A percentile compares a stretch with the other conserved stretches of the same genome.
Conservation (phyloP, 2,329 filamentous ascomycete species). For the Fusarium newnesense region DNA sequence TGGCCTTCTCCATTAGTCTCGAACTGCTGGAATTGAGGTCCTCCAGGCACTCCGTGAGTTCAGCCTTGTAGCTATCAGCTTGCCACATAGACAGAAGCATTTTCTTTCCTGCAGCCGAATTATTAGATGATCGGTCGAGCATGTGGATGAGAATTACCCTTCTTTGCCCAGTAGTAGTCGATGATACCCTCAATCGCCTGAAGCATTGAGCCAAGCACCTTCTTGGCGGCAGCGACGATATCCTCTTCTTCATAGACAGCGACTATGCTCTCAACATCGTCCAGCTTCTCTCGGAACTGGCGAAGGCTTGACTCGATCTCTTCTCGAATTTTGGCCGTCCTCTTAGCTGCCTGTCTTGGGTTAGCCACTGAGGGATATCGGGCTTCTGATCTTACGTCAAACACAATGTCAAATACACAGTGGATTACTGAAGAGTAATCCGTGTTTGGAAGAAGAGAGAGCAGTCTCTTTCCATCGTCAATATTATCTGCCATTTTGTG, state of each 20-base stretch:
- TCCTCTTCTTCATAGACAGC: neutral
- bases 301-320: neutral
- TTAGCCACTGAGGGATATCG: neutral
- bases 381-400: neutral
- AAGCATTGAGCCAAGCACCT: neutral
- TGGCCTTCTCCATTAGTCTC: neutral
- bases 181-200: neutral
- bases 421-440: neutral
- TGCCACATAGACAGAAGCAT: neutral
- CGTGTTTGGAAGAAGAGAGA: neutral
- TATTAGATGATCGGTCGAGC: accelerated
- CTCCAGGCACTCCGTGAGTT: neutral
- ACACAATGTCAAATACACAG: neutral
- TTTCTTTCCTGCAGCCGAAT: neutral
- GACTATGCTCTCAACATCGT: neutral
- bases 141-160: neutral
- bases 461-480: neutral
- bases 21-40: neutral
- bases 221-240: neutral
- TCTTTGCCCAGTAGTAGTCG: neutral
- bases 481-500: neutral
- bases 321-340: neutral
- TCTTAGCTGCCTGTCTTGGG: neutral
- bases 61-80: neutral
- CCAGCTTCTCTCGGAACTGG: neutral